Base-by-base conservation (phyloP, 2,329 filamentous ascomycete species). In the Epichloe elymi region DNA sequence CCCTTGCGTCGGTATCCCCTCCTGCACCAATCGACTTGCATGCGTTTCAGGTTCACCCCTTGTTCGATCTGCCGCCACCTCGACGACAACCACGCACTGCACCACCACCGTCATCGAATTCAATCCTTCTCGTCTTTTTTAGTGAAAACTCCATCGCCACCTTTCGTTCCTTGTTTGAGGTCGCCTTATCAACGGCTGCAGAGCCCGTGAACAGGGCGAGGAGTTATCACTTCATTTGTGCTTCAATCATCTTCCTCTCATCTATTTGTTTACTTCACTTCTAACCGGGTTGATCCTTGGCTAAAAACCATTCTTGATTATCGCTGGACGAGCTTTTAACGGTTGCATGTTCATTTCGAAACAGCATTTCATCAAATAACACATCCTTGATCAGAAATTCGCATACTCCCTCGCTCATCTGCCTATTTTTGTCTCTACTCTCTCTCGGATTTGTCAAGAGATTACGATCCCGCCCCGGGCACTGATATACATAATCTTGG, bases 281-380 rank as follows among this genome's bases (percentile, higher is more conserved):
- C 45, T 53, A 46, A 58, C 60, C 73, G 74, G 76, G 76, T 79
- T 78, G 76, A 79, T 69, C 75, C 75, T 79, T 66, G 75, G 74
- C 70, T 66, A 19, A 38, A n/a, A 15, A 10, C 55, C 63, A 59
- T 49, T 54, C 42, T 52, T 50, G 54, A 55, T 43, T 40, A 20
- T 20, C 52, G 52, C 48, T 46, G 48, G 52, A 37, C 52, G 52
- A 30, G 15, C 19, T 41, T 51, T 51, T 45, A 33, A 33, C 14
- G 36, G 14, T 41, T n/a, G 12, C 11, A 17, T 23, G 26, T 47
- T 19, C 26, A 23, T 20, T 42, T 45, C 42, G 14, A 38, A 11
- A 30, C 14, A 46, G 12, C 19, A 15, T 23, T 1, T n/a, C 15
- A 36, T 43, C 7, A 30, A 45, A 45, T 12, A 42, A 11, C 11